These are phyloP conservation scores for Heimioporus punctisporus DNA, from an alignment of 1,284 basidiomycete species.

Conservation along the genomic window DNA sequence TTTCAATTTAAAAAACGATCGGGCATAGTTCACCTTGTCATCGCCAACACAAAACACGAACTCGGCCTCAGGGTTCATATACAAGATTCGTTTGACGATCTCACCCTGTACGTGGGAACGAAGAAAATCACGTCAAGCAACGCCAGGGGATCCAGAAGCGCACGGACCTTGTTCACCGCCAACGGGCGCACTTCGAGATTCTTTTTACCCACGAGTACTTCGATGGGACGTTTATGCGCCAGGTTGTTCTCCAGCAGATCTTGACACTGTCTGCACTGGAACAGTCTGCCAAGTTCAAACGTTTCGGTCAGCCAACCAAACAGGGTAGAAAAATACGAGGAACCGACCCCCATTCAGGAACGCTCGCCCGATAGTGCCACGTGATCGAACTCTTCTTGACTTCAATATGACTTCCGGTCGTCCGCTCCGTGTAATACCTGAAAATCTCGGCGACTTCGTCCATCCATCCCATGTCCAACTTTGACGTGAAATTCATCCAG, in stretches of 20 bases:
- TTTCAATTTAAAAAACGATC: background rate
- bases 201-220: slow-evolving; percentile 97
- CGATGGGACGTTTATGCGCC: slow-evolving; percentile 86
- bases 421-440: slow-evolving; percentile 95
- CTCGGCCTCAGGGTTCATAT: slow-evolving; percentile 91
- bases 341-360: slow-evolving; percentile 92
- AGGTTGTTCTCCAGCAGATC: slow-evolving; percentile 95
- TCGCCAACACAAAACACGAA: slow-evolving; percentile 98
- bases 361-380: slow-evolving; percentile 95
- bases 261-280: slow-evolving; percentile 97
- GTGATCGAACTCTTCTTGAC: slow-evolving; percentile 97
- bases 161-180: slow-evolving; percentile 85
- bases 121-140: background rate
- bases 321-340: background rate
- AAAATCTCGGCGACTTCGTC: slow-evolving; percentile 95
- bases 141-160: background rate
- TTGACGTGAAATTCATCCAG: slow-evolving; percentile 92
- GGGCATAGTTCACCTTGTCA: slow-evolving; percentile 75
- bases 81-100: slow-evolving; percentile 94
- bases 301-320: background rate
- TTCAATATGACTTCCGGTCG: slow-evolving; percentile 96
- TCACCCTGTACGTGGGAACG: slow-evolving; percentile 61
- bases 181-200: slow-evolving; percentile 96
- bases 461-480: slow-evolving; percentile 99
- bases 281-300: slow-evolving; percentile 64